Base-by-base conservation (phyloP, 495 filamentous ascomycete genomes). In the Penicillium fimorum region DNA sequence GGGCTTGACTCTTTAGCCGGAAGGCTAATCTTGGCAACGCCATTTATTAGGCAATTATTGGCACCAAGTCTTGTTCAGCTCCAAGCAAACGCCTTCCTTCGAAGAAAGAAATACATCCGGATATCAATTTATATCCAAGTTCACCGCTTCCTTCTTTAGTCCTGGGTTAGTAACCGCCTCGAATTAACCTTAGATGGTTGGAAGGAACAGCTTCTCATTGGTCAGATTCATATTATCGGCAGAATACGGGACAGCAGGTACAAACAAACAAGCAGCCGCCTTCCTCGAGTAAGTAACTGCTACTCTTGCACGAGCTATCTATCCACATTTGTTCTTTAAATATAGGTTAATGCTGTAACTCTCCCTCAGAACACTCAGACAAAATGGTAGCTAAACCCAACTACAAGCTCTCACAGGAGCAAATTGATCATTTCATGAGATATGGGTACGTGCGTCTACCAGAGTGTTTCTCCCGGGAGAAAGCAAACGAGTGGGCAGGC, bases 401-500 rank as follows among this genome's bases (percentile, higher is more conserved):
- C 3, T 64, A 60, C 45, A 55, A 56, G 32, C 81, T 90, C 38
- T 84, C 82, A 0, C 68, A 81, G 35, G 81, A 78, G 25, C 75
- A 90, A 63, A 84, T 84, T 57, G 79, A 79, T 45, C 82, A 86
- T 60, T 90, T 90, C 70, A 73, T 90, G 35, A 65, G 75, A 20
- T 76, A 87, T 67, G 87, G 87, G 56, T 90, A 80, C 72, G 59
- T 90, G 27, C 85, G 84, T 61, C 56, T 87, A 6, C 68, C 73
- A 1, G 55, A 73, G 41, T 86, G 83, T 71, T 90, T 90, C 71
- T 83, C 83, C 4, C 73, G 69, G 15, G 79, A 82, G 43, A 82
- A 87, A 68, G 83, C 87, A 2, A 77, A 73, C 2, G 61, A 71
- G 29, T 76, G 87, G 63, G 86, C 78, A 2, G 59, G 70, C 22